Conservation (phyloP, 805 yeast species). For the Saccharomycopsis sp. region DNA sequence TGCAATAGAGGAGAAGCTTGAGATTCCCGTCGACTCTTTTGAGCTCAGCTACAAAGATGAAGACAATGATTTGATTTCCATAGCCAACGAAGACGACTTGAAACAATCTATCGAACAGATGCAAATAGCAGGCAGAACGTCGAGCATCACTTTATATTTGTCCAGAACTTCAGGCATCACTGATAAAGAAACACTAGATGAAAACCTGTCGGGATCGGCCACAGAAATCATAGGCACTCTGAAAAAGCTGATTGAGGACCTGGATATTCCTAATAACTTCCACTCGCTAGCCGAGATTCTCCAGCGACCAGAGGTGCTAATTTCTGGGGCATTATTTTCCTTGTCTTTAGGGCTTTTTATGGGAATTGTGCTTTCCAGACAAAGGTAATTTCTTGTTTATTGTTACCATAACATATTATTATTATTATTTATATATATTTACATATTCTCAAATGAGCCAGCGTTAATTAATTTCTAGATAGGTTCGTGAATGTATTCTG, state of each 20-base stretch:
- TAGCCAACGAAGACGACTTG: slow-evolving; percentile 33
- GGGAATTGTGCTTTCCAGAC: slow-evolving; percentile 13
- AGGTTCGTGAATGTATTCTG: no score
- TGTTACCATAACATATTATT: not conserved
- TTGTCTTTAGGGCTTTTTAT: slow-evolving; percentile 16
- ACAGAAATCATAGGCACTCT: not conserved
- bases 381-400: slow-evolving; percentile 23
- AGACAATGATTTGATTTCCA: slow-evolving; percentile 31
- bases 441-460: no score
- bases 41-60: slow-evolving; percentile 35
- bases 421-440: no score
- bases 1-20: slow-evolving; percentile 25
- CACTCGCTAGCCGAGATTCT: slow-evolving; percentile 3
- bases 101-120: slow-evolving; percentile 25
- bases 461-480: no score
- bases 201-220: not conserved
- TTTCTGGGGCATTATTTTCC: slow-evolving; percentile 19
- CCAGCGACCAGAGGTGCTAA: slow-evolving; percentile 14
- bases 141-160: slow-evolving; percentile 2
- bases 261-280: not conserved
- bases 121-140: no score
- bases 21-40: slow-evolving; percentile 21
- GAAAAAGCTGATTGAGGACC: not conserved
- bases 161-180: not conserved
- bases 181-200: not conserved